A percentile compares a stretch with the other conserved stretches of the same genome.
phyloP scores from a whole-genome alignment of 441 rosid species.

The Populus hybrid region DNA sequence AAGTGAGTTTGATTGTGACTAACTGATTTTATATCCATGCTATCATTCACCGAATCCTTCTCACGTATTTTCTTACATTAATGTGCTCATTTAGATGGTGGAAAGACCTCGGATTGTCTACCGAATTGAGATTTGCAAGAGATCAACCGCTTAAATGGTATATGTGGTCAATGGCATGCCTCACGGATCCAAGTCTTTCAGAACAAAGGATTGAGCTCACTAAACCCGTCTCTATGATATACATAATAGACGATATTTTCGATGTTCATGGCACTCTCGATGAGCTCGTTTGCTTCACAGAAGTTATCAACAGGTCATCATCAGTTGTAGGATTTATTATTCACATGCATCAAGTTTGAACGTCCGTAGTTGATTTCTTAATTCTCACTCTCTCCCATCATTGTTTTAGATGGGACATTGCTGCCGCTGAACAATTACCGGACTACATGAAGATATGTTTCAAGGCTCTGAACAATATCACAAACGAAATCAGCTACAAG shows the following conservation, averaged over 20 bases:
- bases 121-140: not conserved
- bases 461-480: slow-evolving; percentile 42
- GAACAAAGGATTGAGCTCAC: not conserved
- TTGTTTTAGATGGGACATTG: slow-evolving; percentile 43
- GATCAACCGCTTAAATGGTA: not conserved
- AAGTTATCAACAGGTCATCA: not conserved
- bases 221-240: not conserved
- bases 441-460: slow-evolving; percentile 46
- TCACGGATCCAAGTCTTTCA: not conserved
- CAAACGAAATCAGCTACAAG: slow-evolving; percentile 36
- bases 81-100: not conserved
- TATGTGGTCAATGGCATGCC: not conserved
- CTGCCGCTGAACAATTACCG: slow-evolving; percentile 27
- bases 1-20: slow-evolving; percentile 19
- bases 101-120: not conserved
- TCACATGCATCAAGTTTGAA: not conserved
- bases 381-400: not conserved
- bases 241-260: not conserved
- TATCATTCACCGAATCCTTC: not conserved
- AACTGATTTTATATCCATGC: not conserved
- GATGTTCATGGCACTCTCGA: not conserved
- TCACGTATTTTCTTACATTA: not conserved
- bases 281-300: not conserved
- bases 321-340: not conserved
- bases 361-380: not conserved